Evolutionary conservation across 2,329 filamentous ascomycete species (phyloP).

Genomic region (Colletotrichum liriopes): DNA sequence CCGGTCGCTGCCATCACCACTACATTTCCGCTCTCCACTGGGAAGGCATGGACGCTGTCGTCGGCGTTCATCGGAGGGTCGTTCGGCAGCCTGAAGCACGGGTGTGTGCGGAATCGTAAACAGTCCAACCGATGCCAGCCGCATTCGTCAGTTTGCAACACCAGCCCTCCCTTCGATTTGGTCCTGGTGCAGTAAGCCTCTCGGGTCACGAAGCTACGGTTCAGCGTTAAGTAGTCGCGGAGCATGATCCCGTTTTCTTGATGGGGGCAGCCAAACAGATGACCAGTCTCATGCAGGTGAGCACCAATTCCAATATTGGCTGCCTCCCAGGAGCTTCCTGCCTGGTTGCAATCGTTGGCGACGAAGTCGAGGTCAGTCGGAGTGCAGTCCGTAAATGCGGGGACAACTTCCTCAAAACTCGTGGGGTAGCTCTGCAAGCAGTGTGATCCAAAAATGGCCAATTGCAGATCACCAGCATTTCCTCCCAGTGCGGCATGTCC

Average conservation of each 20-base stretch:
- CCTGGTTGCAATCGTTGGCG: slow-evolving; percentile 89
- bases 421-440: slow-evolving; percentile 92
- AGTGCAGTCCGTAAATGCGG: slow-evolving; percentile 92
- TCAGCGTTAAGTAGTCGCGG: slow-evolving; percentile 87
- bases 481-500: slow-evolving; percentile 91
- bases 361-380: slow-evolving; percentile 85
- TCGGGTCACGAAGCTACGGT: slow-evolving; percentile 84
- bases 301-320: slow-evolving; percentile 94
- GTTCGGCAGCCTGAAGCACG: slow-evolving; percentile 87
- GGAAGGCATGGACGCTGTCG: slow-evolving; percentile 87
- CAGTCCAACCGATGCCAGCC: slow-evolving; percentile 92
- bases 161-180: slow-evolving; percentile 84
- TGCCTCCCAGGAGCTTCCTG: slow-evolving; percentile 95
- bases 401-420: slow-evolving; percentile 89
- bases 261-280: slow-evolving; percentile 90
- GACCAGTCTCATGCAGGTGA: slow-evolving; percentile 91
- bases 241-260: slow-evolving; percentile 95
- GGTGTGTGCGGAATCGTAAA: slow-evolving; percentile 90
- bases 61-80: slow-evolving; percentile 78
- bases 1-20: slow-evolving; percentile 86
- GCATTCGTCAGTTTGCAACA: slow-evolving; percentile 86
- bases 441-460: slow-evolving; percentile 95
- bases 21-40: slow-evolving; percentile 83
- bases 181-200: slow-evolving; percentile 92
- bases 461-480: slow-evolving; percentile 78